Conservation (phyloP, 1,284 basidiomycete genomes). For the Baeospora myosura region DNA sequence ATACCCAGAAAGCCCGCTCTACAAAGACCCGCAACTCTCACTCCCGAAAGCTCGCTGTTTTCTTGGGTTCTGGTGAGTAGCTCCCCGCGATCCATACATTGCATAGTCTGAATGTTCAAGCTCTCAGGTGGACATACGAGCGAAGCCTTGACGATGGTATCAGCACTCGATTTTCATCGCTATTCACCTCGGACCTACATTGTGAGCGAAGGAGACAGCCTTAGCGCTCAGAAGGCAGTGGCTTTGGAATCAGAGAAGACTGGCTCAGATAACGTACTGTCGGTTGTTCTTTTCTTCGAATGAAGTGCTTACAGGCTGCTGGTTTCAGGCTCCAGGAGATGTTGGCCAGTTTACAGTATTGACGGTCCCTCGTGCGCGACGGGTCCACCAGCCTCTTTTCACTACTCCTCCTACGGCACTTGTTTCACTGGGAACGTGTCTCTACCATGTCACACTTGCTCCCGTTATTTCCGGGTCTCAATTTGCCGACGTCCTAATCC, state of each 20-base stretch:
- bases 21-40: too few species aligned
- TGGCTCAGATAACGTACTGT: not conserved
- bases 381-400: slow-evolving; percentile 71
- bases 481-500: slow-evolving; percentile 73
- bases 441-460: slow-evolving; percentile 49
- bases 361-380: slow-evolving; percentile 77
- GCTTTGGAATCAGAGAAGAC: slow-evolving; percentile 48
- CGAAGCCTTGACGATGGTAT: slow-evolving; percentile 78
- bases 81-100: slow-evolving; percentile 1
- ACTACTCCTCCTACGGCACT: slow-evolving; percentile 62
- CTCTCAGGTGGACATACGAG: slow-evolving; percentile 85
- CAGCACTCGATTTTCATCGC: slow-evolving; percentile 66
- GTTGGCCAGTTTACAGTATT: slow-evolving; percentile 48
- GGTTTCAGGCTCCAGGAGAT: slow-evolving; percentile 1
- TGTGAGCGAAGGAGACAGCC: slow-evolving; percentile 72
- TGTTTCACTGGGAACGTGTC: slow-evolving; percentile 49
- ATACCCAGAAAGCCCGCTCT: too few species aligned
- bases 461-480: slow-evolving; percentile 33
- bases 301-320: not conserved
- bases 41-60: slow-evolving; percentile 47
- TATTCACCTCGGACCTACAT: slow-evolving; percentile 81
- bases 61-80: slow-evolving; percentile 54
- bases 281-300: slow-evolving; percentile 5
- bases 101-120: not conserved
- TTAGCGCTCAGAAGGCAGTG: slow-evolving; percentile 69